Base-by-base conservation (phyloP, 1,139 yeast species). In the Scheffersomyces stambukii region DNA sequence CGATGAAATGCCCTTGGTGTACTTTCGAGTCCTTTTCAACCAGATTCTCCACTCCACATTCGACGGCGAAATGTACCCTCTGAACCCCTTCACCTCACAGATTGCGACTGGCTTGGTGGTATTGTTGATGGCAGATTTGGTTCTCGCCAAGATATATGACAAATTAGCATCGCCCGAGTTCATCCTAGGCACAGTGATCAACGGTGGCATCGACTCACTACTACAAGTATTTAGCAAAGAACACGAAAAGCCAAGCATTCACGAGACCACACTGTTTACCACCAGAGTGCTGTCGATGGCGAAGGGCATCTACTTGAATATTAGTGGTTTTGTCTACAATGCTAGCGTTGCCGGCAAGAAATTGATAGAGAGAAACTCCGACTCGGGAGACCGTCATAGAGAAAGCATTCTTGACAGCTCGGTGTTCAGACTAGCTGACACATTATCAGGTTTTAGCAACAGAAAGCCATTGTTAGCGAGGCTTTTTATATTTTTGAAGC, bases 71-170 rank as follows among this genome's bases (percentile, higher is more conserved):
- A n/a, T n/a, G n/a, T n/a, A n/a, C 10, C 45, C 22, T n/a, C 16
- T 24, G 10, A 30, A 35, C 16, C 40, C 56, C 1, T 38, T 50
- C 1, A 43, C 53, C 14, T 60, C 70, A 2, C 47, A 48, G 15
- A 62, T 65, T 4, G 46, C 57, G 3, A 40, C 46, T 23, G 52
- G 50, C 24, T 49, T 66, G 21, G 45, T 61, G 2, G 43, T 48
- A 2, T 30, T 54, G 3, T 36, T 64, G 10, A 33, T 64, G 20
- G 54, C 63, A 6, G 71, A 66, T 40, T 41, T 65, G 35, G 60
- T 66, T 6, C 30, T 66, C 8, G 46, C 35, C 8, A 60, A 59
- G 30, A 34, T 55, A 1, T 33, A 64, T 4, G 46, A 40, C 2
- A 57, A 53, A 36, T 36, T 64, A 10, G 40, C 66, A 1, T 40